Evolutionary conservation across 768 basidiomycete species (phyloP).

Genomic region (Kwoniella mangroviensis): DNA sequence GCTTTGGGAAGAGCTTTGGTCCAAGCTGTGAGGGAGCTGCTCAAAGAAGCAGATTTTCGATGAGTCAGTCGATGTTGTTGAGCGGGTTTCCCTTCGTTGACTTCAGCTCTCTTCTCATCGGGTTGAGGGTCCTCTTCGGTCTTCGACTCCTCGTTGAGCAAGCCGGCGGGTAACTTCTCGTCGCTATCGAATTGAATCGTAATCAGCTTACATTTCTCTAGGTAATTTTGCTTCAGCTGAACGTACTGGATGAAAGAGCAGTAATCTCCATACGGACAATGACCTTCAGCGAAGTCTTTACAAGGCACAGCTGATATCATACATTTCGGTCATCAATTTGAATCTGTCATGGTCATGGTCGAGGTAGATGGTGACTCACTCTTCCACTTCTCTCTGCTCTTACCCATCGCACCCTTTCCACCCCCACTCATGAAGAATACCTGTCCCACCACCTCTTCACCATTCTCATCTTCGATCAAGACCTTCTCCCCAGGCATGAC

Average conservation of each 20-base stretch:
- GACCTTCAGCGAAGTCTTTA: constrained; percentile 52
- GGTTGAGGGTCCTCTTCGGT: neutral
- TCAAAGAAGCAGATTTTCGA: constrained; percentile 24
- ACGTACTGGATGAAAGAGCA: constrained; percentile 58
- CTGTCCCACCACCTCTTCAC: constrained; percentile 43
- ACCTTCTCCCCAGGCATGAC: constrained; percentile 41
- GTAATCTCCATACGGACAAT: constrained; percentile 55
- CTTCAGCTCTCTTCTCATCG: neutral
- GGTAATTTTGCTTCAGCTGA: neutral
- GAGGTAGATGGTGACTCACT: too few species aligned
- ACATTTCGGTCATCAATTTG: too few species aligned
- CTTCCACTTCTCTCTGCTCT: constrained; percentile 51
- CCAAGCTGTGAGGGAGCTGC: constrained; percentile 27
- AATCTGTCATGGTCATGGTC: too few species aligned
- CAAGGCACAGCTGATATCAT: constrained; percentile 50
- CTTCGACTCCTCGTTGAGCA: neutral
- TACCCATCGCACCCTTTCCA: constrained; percentile 52
- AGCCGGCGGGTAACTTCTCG: constrained; percentile 15
- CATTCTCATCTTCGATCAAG: constrained; percentile 34
- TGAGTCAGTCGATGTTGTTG: constrained; percentile 6
- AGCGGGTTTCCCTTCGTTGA: neutral
- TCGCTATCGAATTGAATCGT: constrained; percentile 7
- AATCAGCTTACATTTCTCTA: too few species aligned
- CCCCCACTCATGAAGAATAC: constrained; percentile 56
- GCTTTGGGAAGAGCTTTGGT: constrained; percentile 18